phyloP scores from a whole-genome alignment of 345 rosid species.

The Alliaria petiolata region DNA sequence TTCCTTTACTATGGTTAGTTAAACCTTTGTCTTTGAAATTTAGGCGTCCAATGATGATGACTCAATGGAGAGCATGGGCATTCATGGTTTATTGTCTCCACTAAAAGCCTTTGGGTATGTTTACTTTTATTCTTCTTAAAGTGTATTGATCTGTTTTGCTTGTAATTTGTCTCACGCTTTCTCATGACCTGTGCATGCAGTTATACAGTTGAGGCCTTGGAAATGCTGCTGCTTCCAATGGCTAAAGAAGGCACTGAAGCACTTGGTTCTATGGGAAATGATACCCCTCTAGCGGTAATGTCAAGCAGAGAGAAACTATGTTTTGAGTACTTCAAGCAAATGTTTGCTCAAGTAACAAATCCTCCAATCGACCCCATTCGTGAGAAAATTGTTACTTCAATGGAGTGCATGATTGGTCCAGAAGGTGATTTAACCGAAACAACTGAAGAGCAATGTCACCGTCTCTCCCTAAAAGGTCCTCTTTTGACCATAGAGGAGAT shows the following conservation, averaged over 20 bases:
- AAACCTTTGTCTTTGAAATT: conserved; percentile 2
- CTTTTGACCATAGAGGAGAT: conserved; percentile 75
- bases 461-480: conserved; percentile 87
- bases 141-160: not conserved
- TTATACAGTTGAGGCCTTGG: conserved; percentile 95
- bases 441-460: conserved; percentile 94
- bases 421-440: conserved; percentile 99
- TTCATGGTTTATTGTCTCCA: conserved; percentile 85
- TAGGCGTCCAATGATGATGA: conserved; percentile 76
- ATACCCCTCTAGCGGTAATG: conserved; percentile 97
- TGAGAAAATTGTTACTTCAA: conserved; percentile 97
- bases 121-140: not conserved
- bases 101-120: conserved; percentile 95
- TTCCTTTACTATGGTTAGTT: not conserved
- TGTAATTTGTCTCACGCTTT: not conserved
- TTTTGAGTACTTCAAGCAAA: conserved; percentile 97
- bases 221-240: conserved; percentile 98
- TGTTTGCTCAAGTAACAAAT: conserved; percentile 99
- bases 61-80: conserved; percentile 81
- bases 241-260: conserved; percentile 95
- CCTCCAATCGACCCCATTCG: conserved; percentile 99
- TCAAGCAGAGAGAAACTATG: conserved; percentile 84
- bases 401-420: conserved; percentile 99
- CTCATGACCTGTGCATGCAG: conserved; percentile 40
- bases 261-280: conserved; percentile 99